Conservation (phyloP, 108 stramenopile species). For the Ochromonas danica region DNA sequence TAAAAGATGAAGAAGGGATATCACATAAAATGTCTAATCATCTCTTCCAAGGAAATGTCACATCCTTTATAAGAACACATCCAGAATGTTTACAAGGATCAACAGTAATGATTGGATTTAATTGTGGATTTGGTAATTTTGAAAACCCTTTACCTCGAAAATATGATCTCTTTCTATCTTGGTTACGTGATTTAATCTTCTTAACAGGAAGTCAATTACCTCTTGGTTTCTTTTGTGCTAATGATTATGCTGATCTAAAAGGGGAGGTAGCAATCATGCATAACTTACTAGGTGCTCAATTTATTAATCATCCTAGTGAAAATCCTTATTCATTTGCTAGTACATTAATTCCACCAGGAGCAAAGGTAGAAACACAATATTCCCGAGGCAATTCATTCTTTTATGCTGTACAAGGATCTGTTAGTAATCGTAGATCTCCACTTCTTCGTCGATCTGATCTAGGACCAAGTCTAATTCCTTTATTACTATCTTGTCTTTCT, state of each 20-base stretch:
- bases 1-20: too few species aligned
- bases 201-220: conserved; percentile 31
- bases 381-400: conserved; percentile 28
- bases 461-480: too few species aligned
- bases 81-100: background rate
- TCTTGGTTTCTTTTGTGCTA: conserved; percentile 21
- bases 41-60: conserved; percentile 22
- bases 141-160: conserved; percentile 14
- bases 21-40: background rate
- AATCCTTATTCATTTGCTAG: conserved; percentile 5
- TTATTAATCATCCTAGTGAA: background rate
- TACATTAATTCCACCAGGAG: conserved; percentile 27
- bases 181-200: conserved; percentile 25
- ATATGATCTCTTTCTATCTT: conserved; percentile 10
- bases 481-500: too few species aligned
- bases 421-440: background rate
- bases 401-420: conserved; percentile 22
- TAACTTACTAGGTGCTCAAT: background rate
- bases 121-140: conserved; percentile 37
- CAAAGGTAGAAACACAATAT: conserved; percentile 4
- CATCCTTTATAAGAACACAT: background rate
- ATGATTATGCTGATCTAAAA: conserved; percentile 26
- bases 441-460: too few species aligned
- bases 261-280: conserved; percentile 29
- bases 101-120: conserved; percentile 28